phyloP scores from a whole-genome alignment of 805 yeast species.

The Komagataella phaffii region DNA sequence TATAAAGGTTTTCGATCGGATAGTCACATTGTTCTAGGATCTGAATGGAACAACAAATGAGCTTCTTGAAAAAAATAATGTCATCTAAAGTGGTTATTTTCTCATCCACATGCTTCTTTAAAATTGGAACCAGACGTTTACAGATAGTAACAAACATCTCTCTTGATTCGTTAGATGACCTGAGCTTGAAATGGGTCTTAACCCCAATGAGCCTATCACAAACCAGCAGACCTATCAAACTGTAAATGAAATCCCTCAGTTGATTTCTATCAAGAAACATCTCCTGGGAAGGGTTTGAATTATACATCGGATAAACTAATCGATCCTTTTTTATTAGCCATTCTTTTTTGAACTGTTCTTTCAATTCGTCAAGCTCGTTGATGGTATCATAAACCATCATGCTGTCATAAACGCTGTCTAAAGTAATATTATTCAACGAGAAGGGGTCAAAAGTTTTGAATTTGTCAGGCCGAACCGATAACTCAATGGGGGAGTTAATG shows the following conservation, averaged over 20 bases:
- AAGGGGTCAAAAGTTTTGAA: constrained; percentile 32
- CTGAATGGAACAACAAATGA: constrained; percentile 59
- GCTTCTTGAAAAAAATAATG: constrained; percentile 41
- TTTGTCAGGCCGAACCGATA: constrained; percentile 45
- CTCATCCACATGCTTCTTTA: constrained; percentile 31
- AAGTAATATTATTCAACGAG: constrained; percentile 32
- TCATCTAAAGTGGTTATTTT: constrained; percentile 27
- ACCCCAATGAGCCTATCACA: constrained; percentile 58
- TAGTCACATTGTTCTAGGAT: constrained; percentile 64
- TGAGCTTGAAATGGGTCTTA: constrained; percentile 49
- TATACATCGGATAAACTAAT: constrained; percentile 43
- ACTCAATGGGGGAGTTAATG: constrained; percentile 79
- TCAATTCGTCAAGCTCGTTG: constrained; percentile 47
- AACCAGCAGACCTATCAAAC: constrained; percentile 63
- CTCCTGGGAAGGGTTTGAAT: constrained; percentile 4
- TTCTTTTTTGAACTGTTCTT: constrained; percentile 55
- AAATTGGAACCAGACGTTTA: constrained; percentile 44
- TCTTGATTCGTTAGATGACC: constrained; percentile 45
- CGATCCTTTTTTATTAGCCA: constrained; percentile 58
- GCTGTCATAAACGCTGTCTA: constrained; percentile 73
- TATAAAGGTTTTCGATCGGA: constrained; percentile 44
- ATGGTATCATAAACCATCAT: constrained; percentile 69
- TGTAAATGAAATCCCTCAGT: constrained; percentile 43
- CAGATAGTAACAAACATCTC: constrained; percentile 68
- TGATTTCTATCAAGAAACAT: constrained; percentile 19